Evolutionary conservation across 129 eudicot species (phyloP), one percentile per base, ranked within the genome.

Genomic region (Saussurea involucrata): DNA sequence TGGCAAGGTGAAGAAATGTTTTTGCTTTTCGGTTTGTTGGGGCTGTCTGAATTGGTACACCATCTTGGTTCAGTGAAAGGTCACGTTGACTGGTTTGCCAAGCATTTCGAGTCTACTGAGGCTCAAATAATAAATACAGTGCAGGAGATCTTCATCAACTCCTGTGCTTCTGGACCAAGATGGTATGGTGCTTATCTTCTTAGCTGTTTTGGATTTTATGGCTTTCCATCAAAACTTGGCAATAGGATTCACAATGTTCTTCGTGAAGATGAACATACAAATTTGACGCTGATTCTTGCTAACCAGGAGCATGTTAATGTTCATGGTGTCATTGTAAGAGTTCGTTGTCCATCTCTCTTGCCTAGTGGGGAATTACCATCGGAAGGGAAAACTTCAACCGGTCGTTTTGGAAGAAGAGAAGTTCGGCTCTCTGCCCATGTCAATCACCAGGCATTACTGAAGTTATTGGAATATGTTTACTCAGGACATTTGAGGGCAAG

Each of bases 1-100:
- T 93, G 98, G 98, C 89, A 90, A 78, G 98, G 97, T 40, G 88
- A 85, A 24, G 95, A 93, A 61, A 72, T 68, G 68, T 81, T 73
- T 71, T 78, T 87, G 85, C 84, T 93, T 69, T 84, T 80, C 73
- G 79, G 90, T 70, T 57, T 90, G 72, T 83, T 92, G 86, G 89
- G 85, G 34, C 73, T 93, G 44, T 86, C 95, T 37, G 95, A 90
- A 82, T 79, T 93, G 88, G 72, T 90, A 17, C 87, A 77, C 65
- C 83, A 81, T 72, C 75, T 72, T 20, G 78, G 75, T 58, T 72
- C 67, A 34, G 63, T 53, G 32, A 74, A 76, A 75, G 66, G 53
- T 75, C 65, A 61, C 32, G 67, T 17, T 73, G 83, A 77, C 46
- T 25, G 63, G 15, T 76, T 80, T 71, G 65, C 73, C 28, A 72